These are phyloP conservation scores for Crassisporium funariophilum DNA, from an alignment of 768 basidiomycete species.

Conservation along the genomic window DNA sequence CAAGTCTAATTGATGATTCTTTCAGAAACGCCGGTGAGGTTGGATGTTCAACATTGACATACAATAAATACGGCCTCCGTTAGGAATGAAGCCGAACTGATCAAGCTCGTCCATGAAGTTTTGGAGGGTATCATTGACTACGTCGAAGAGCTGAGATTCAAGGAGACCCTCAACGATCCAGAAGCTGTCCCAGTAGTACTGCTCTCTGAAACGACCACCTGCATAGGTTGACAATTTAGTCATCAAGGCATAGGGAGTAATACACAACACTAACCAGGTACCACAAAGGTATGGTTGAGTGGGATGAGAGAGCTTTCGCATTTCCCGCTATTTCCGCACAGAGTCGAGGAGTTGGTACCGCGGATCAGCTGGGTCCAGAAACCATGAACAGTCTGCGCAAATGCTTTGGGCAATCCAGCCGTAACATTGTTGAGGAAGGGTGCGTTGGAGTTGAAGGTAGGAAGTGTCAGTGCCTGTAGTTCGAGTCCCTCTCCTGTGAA, in stretches of 20 bases:
- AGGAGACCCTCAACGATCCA: slow-evolving; percentile 92
- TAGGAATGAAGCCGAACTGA: slow-evolving; percentile 87
- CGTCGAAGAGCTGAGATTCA: slow-evolving; percentile 69
- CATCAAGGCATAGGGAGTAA: not conserved
- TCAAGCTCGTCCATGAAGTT: slow-evolving; percentile 97
- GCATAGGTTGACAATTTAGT: not conserved
- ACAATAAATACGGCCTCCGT: slow-evolving; percentile 93
- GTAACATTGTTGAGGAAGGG: slow-evolving; percentile 70
- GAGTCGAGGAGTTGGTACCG: slow-evolving; percentile 65
- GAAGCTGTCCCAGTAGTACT: slow-evolving; percentile 75
- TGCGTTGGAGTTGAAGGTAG: slow-evolving; percentile 65
- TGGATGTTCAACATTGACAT: too few species aligned
- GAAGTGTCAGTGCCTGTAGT: slow-evolving; percentile 60
- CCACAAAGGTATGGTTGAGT: slow-evolving; percentile 87
- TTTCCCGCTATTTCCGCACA: slow-evolving; percentile 56
- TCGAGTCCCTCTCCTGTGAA: slow-evolving; percentile 89
- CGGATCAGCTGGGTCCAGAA: slow-evolving; percentile 85
- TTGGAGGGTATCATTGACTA: slow-evolving; percentile 77
- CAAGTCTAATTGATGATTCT: slow-evolving; percentile 52
- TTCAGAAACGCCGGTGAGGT: not conserved
- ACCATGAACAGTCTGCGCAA: slow-evolving; percentile 76
- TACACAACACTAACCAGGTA: slow-evolving; percentile 64
- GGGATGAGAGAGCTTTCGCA: slow-evolving; percentile 90
- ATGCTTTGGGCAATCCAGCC: slow-evolving; percentile 70
- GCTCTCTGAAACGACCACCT: slow-evolving; percentile 79